These are phyloP conservation scores for Fusarium nisikadoi DNA, from an alignment of 2,329 filamentous ascomycete species.

Conservation along the genomic window DNA sequence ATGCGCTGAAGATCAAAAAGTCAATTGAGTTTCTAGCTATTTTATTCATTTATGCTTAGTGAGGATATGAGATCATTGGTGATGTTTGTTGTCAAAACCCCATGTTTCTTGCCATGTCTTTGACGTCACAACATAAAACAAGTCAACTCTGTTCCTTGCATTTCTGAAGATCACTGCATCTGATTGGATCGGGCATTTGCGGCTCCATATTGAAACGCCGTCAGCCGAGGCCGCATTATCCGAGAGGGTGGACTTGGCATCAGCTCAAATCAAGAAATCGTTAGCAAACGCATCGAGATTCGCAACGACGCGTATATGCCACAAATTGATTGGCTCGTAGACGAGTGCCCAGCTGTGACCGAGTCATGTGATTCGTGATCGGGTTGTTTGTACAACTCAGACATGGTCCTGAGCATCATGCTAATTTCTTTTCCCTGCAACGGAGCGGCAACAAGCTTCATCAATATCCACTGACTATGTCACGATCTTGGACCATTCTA, in stretches of 20 bases:
- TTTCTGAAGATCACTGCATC: neutral
- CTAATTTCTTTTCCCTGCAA: neutral
- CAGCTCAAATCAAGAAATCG: slow-evolving; percentile 18
- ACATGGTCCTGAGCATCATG: neutral
- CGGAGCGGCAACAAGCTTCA: neutral
- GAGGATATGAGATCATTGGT: slow-evolving; percentile 28
- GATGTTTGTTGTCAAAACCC: neutral
- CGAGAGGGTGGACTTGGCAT: slow-evolving; percentile 27
- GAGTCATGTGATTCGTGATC: neutral
- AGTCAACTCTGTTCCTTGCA: slow-evolving; percentile 25
- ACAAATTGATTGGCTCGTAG: neutral
- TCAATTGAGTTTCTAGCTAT: neutral
- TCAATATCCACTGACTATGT: slow-evolving; percentile 1
- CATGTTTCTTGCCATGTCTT: neutral
- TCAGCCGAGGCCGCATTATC: slow-evolving; percentile 33
- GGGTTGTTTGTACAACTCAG: neutral
- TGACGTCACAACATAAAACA: slow-evolving; percentile 30
- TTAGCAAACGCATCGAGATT: slow-evolving; percentile 1
- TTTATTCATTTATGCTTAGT: neutral
- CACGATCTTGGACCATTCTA: neutral
- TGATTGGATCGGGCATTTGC: slow-evolving; percentile 39
- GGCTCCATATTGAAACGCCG: slow-evolving; percentile 9
- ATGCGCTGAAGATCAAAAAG: neutral
- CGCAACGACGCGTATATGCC: neutral
- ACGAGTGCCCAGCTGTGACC: neutral